phyloP scores from a whole-genome alignment of 768 basidiomycete species.

The Mrakia gelida region DNA sequence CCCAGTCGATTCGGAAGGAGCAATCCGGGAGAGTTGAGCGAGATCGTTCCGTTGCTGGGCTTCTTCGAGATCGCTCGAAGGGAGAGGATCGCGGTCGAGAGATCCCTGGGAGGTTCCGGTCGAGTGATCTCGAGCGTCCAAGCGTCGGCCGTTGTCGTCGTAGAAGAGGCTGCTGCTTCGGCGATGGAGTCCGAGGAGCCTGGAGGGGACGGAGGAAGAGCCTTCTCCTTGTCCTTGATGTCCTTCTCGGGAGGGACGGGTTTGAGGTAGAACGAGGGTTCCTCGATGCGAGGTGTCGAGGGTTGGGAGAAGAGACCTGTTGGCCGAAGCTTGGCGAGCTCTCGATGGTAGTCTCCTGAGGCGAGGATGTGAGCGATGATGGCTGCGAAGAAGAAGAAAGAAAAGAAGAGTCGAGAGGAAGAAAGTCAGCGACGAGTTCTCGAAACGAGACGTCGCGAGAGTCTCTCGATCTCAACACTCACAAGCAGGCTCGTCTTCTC shows the following conservation, averaged over 20 bases:
- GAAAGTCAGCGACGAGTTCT: too few relatives aligned
- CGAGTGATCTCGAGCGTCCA: constrained; percentile 29
- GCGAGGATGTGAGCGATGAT: constrained; percentile 24
- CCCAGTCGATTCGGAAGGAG: neutral
- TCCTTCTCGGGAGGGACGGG: neutral
- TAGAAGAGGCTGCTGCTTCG: neutral
- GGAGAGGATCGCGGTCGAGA: constrained; percentile 19
- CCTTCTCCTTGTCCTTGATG: constrained; percentile 13
- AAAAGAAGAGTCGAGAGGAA: too few relatives aligned
- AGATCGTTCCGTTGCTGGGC: constrained; percentile 9
- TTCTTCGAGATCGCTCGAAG: constrained; percentile 25
- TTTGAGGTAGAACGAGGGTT: neutral
- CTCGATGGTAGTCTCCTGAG: constrained; percentile 57
- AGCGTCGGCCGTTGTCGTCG: neutral
- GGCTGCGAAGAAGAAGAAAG: neutral
- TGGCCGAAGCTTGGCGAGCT: constrained; percentile 39
- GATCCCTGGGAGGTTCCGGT: constrained; percentile 57
- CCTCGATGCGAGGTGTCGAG: constrained; percentile 6
- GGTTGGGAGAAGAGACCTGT: neutral
- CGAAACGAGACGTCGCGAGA: too few relatives aligned
- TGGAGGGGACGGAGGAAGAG: neutral
- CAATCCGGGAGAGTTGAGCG: neutral
- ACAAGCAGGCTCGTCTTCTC: constrained; percentile 49
- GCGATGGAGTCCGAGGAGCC: neutral
- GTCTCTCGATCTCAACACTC: too few relatives aligned